These are phyloP conservation scores for Carex pumila DNA, from an alignment of 176 grass and related monocot genomes.

Conservation along the genomic window DNA sequence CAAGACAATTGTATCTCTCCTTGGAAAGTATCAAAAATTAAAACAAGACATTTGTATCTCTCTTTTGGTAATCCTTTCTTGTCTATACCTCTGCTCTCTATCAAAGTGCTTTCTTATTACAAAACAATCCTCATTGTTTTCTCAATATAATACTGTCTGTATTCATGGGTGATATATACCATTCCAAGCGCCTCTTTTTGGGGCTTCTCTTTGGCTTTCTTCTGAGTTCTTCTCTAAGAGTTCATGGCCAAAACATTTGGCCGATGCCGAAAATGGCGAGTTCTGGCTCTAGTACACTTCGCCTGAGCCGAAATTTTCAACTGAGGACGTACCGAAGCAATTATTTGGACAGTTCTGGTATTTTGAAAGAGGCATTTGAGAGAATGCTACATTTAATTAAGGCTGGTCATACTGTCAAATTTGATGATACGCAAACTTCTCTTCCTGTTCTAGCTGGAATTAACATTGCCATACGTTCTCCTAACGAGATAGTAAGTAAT, in stretches of 20 bases:
- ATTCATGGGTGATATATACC: not conserved
- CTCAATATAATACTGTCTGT: not conserved
- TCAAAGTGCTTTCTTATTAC: not conserved
- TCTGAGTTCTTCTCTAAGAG: constrained; percentile 23
- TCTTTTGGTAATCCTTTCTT: not conserved
- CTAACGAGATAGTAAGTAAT: constrained; percentile 40
- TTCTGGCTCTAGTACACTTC: constrained; percentile 49
- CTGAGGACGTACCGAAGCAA: constrained; percentile 51
- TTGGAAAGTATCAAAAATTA: not conserved
- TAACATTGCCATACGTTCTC: constrained; percentile 28
- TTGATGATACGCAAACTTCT: not conserved
- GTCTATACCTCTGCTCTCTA: not conserved
- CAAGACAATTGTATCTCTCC: not conserved
- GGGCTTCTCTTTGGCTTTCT: constrained; percentile 39
- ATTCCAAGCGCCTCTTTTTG: not conserved
- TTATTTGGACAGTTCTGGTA: constrained; percentile 45
- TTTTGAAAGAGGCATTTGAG: constrained; percentile 72
- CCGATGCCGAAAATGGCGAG: constrained; percentile 60
- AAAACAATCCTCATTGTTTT: not conserved
- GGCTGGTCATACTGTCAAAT: constrained; percentile 32
- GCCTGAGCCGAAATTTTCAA: constrained; percentile 43
- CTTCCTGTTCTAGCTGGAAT: not conserved
- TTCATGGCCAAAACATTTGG: constrained; percentile 57
- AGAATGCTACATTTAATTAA: constrained; percentile 46
- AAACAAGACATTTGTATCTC: not conserved